phyloP scores from a whole-genome alignment of 257 asterid species.

The Penstemon barbatus region DNA sequence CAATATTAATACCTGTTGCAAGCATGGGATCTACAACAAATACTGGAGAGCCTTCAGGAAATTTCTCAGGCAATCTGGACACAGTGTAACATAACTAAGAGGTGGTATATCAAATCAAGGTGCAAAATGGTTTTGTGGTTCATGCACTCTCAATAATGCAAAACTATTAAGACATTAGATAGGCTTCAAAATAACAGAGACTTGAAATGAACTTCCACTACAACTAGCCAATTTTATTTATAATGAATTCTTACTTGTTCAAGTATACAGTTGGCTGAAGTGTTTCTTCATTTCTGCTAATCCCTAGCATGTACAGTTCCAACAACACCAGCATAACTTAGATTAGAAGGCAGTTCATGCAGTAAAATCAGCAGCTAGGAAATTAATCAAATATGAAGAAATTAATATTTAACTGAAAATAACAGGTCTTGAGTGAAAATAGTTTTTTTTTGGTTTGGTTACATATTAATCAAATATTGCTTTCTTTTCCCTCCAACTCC shows the following conservation, averaged over 20 bases:
- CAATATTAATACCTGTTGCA: constrained; percentile 71
- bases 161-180: neutral
- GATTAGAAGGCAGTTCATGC: constrained; percentile 18
- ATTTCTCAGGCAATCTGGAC: constrained; percentile 80
- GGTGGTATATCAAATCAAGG: constrained; percentile 18
- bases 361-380: neutral
- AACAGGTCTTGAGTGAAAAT: constrained; percentile 12
- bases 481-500: constrained; percentile 8
- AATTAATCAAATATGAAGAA: constrained; percentile 18
- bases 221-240: constrained; percentile 16
- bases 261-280: constrained; percentile 84
- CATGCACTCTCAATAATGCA: constrained; percentile 3
- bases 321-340: constrained; percentile 11
- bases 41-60: constrained; percentile 83
- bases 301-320: constrained; percentile 47
- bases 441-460: neutral
- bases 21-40: constrained; percentile 95
- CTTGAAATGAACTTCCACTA: constrained; percentile 3
- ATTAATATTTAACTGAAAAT: neutral
- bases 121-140: neutral
- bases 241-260: constrained; percentile 73
- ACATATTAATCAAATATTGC: neutral
- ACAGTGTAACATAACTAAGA: constrained; percentile 8
- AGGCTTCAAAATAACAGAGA: constrained; percentile 11
- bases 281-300: constrained; percentile 87